These are phyloP conservation scores for Backusella australiensis DNA, from an alignment of 192 early-diverging fungal genomes.

Conservation along the genomic window DNA sequence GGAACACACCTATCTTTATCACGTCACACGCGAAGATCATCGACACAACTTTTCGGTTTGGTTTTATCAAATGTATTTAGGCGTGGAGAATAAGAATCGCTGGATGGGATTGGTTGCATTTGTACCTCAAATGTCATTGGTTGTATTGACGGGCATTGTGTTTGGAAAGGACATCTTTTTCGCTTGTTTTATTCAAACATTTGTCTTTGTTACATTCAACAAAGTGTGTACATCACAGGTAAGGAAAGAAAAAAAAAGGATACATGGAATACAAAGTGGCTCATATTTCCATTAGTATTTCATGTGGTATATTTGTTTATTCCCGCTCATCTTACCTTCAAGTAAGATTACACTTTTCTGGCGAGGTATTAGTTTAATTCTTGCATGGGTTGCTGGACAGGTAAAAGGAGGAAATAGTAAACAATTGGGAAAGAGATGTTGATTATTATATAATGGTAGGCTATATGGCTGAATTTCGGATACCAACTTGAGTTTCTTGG, in stretches of 20 bases:
- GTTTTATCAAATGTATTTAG: slow-evolving; percentile 94
- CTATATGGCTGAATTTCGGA: slow-evolving; percentile 80
- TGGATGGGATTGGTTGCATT: slow-evolving; percentile 73
- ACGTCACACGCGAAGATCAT: slow-evolving; percentile 94
- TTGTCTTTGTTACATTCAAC: slow-evolving; percentile 94
- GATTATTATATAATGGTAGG: slow-evolving; percentile 41
- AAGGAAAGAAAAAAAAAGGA: slow-evolving; percentile 6
- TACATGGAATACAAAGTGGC: not conserved
- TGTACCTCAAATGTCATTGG: slow-evolving; percentile 76
- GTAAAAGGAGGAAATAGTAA: slow-evolving; percentile 20
- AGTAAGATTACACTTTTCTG: slow-evolving; percentile 45
- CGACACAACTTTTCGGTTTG: slow-evolving; percentile 98
- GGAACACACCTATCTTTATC: slow-evolving; percentile 91
- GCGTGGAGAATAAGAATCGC: slow-evolving; percentile 49
- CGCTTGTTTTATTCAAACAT: slow-evolving; percentile 91
- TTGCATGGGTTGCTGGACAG: slow-evolving; percentile 71
- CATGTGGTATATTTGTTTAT: slow-evolving; percentile 97
- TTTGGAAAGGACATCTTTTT: slow-evolving; percentile 84
- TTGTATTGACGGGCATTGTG: slow-evolving; percentile 62
- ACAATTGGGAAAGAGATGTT: too few species aligned
- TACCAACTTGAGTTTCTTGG: slow-evolving; percentile 89
- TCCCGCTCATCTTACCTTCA: slow-evolving; percentile 82
- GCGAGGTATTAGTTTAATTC: slow-evolving; percentile 53
- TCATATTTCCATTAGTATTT: slow-evolving; percentile 71
- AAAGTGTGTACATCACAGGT: slow-evolving; percentile 97